These are phyloP conservation scores for Phytophthora sojae DNA, from an alignment of 352 stramenopile species.

Conservation along the genomic window DNA sequence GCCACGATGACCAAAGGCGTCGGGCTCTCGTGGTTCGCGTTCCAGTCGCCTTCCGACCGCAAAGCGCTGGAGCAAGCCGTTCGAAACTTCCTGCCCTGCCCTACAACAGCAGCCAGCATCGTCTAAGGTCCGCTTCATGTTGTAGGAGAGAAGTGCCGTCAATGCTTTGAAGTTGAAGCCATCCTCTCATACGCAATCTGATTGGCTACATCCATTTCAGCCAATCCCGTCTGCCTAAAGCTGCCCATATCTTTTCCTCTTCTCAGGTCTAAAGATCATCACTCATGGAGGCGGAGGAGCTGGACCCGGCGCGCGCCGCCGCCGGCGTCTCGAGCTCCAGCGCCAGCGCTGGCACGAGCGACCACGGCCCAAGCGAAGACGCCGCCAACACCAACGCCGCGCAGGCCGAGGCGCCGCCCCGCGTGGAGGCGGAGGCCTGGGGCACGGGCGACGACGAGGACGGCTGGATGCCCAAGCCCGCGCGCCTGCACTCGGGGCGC, in stretches of 20 bases:
- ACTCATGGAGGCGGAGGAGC: constrained; percentile 28
- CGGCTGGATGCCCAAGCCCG: constrained; percentile 88
- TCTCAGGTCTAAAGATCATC: constrained; percentile 8
- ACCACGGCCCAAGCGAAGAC: background rate
- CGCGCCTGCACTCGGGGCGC: constrained; percentile 80
- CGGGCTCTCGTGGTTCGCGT: constrained; percentile 42
- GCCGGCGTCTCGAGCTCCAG: constrained; percentile 9
- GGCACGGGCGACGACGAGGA: constrained; percentile 54
- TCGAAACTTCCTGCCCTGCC: constrained; percentile 25
- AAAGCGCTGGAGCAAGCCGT: constrained; percentile 31
- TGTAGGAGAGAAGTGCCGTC: background rate
- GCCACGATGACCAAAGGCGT: background rate
- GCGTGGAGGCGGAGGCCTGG: constrained; percentile 25
- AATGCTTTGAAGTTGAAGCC: background rate
- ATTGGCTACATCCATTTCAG: constrained; percentile 10
- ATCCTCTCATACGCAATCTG: background rate
- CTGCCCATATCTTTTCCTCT: constrained; percentile 10
- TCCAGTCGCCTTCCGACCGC: constrained; percentile 26
- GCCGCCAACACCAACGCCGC: background rate
- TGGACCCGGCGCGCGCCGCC: constrained; percentile 1
- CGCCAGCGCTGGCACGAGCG: background rate
- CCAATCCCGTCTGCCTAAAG: constrained; percentile 8
- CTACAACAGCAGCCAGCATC: background rate
- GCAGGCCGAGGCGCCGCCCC: constrained; percentile 10
- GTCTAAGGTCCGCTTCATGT: constrained; percentile 1